A percentile compares a stretch with the other conserved stretches of the same genome.
Conservation (phyloP, 2,329 filamentous ascomycete species). For the Phaeosphaeria sp. region DNA sequence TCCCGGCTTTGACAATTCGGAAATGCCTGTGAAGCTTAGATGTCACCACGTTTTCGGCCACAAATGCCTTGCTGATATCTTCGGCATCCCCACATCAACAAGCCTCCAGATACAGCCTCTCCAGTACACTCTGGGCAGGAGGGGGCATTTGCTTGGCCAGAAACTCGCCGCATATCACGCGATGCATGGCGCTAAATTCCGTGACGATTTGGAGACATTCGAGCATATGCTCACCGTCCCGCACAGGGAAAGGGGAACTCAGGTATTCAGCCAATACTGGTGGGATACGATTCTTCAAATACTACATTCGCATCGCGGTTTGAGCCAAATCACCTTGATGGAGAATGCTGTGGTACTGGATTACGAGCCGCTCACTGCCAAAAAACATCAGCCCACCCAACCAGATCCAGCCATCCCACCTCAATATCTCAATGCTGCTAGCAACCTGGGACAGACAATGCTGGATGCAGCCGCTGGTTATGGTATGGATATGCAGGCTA, state of each 20-base stretch:
- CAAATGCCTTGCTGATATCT: slow-evolving; percentile 21
- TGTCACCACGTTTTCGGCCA: slow-evolving; percentile 26
- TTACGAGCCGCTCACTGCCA: background rate
- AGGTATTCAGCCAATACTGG: slow-evolving; percentile 15
- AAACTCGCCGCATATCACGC: slow-evolving; percentile 8
- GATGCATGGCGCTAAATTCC: slow-evolving; percentile 1
- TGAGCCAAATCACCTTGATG: slow-evolving; percentile 11
- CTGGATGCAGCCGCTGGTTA: background rate
- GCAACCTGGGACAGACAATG: background rate
- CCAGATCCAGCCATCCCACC: background rate
- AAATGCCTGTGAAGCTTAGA: slow-evolving; percentile 20
- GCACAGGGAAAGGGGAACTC: background rate
- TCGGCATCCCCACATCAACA: slow-evolving; percentile 5
- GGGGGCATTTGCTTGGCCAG: slow-evolving; percentile 8
- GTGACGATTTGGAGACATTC: background rate
- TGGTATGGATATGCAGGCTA: background rate
- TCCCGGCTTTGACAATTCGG: slow-evolving; percentile 22
- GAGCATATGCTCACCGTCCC: slow-evolving; percentile 6
- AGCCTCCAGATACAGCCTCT: slow-evolving; percentile 9
- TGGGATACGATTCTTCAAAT: slow-evolving; percentile 5
- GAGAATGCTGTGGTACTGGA: slow-evolving; percentile 21
- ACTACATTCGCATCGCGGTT: background rate
- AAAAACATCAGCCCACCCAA: background rate
- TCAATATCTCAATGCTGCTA: background rate
- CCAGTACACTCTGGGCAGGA: slow-evolving; percentile 8